Evolutionary conservation across 2,329 filamentous ascomycete genomes (phyloP), one percentile per base, ranked within the genome.

Genomic region (Zarea fungicola): DNA sequence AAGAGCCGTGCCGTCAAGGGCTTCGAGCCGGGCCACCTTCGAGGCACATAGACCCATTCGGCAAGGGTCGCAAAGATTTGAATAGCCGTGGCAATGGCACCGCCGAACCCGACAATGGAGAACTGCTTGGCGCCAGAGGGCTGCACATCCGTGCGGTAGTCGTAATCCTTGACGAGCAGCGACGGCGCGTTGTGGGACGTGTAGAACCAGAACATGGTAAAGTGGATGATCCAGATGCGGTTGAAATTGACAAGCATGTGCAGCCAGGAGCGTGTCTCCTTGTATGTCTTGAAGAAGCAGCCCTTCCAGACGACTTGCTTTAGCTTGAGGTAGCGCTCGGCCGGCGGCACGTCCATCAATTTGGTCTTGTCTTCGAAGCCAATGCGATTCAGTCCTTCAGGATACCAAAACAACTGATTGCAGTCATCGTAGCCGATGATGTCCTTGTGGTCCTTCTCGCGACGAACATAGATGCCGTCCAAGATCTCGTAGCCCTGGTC

Each of bases 351-450:
- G 64, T 99, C 93, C 42, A 97, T 87, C 21, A 99, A 74, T 52
- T 91, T 89, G 60, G 87, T 89, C 78, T 99, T 99, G 69, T 99
- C 93, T 58, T 92, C 82, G 55, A 99, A 79, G 10, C 90, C 80
- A 56, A 99, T 91, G 48, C 91, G 87, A 68, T 96, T 90, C 55
- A 99, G 96, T 59, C 93, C 93, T 68, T 99, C 93, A 0, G 93
- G 93, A 61, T 99, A 99, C 93, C 93, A 99, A 75, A 99, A 99
- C 1, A 99, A 84, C 73, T 99, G 93, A 65, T 99, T 99, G 72
- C 95, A 96, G 64, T 99, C 93, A 67, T 99, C 93, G 60, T 99
- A 99, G 51, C 93, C 93, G 55, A 99, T 89, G 58, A 97, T 89
- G 55, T 87, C 73, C 62, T 91, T 85, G 71, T 99, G 93, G 58